Percentiles rank a stretch among this genome's conserved stretches.
These are phyloP conservation scores for Rhododendron williamsianum DNA, from an alignment of 148 eudicot genomes.

Conservation along the genomic window DNA sequence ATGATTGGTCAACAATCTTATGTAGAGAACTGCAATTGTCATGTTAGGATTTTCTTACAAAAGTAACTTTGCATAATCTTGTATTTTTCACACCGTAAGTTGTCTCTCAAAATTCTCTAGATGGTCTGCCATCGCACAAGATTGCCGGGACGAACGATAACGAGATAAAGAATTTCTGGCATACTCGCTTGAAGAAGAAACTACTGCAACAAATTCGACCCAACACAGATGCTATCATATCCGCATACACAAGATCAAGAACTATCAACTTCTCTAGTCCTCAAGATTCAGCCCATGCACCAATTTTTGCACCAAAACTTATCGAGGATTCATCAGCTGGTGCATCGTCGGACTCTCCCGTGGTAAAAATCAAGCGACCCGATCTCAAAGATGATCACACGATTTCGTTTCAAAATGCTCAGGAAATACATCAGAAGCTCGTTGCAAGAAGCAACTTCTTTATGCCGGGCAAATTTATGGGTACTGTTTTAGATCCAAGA, in stretches of 20 bases:
- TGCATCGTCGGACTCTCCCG: neutral
- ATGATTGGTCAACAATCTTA: neutral
- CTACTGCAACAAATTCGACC: neutral
- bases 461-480: neutral
- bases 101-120: neutral
- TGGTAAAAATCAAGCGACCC: neutral
- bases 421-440: neutral
- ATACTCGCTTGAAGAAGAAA: constrained; percentile 6
- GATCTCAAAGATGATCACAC: neutral
- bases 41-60: neutral
- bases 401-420: neutral
- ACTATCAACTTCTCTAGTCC: neutral
- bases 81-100: neutral
- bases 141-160: constrained; percentile 14
- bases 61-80: neutral
- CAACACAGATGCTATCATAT: neutral
- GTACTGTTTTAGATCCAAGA: neutral
- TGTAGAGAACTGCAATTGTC: neutral
- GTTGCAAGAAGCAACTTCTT: neutral
- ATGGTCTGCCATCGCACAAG: constrained; percentile 14
- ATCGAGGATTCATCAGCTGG: neutral
- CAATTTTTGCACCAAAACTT: neutral
- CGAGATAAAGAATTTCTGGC: constrained; percentile 14
- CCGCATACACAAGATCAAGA: neutral
- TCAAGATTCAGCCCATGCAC: neutral